Base-by-base conservation (phyloP, 257 asterid genomes). In the Fraxinus americana region DNA sequence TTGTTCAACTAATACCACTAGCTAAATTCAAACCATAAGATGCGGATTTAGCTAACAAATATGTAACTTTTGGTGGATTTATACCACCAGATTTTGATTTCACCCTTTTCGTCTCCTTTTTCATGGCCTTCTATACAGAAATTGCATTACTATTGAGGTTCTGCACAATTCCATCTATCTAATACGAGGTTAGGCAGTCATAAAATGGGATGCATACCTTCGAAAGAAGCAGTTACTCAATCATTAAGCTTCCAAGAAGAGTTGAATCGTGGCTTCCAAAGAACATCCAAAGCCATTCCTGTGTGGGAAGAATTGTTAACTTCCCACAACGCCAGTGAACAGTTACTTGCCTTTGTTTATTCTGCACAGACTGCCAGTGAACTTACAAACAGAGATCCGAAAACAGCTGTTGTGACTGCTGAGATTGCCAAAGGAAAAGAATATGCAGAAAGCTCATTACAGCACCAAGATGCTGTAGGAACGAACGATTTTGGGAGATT, bases 171-270 rank as follows among this genome's bases (percentile, higher is more conserved):
- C 12, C 27, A 57, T 30, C 17, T 25, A 23, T 79, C 21, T 7
- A 61, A 11, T 48, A 29, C 36, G 70, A 48, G 50, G 21, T 23
- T 48, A 41, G 32, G 52, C 23, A 35, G 35, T n/a, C 8, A 25
- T 8, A 41, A 67, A 69, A 87, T 88, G 92, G 92, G 92, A 54
- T 88, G 92, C 89, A 81, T 86, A 73, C n/a, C 75, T 35, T 88
- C 90, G 0, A 88, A 84, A 71, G 35, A 82, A 83, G 82, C 82
- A 71, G 35, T 88, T 14, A 67, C 82, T 19, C 88, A 85, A 36
- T 82, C 92, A 19, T 35, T 82, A 82, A 88, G 92, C 84, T 80
- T 86, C 11, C 66, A 88, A 27, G 88, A 86, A 27, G 87, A 83
- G 67, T 57, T 82, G 34, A 80, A 72, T 16, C 81, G 81, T 41